These are phyloP conservation scores for Lodderomyces jiufengensis DNA, from an alignment of 1,139 yeast genomes.

Conservation along the genomic window DNA sequence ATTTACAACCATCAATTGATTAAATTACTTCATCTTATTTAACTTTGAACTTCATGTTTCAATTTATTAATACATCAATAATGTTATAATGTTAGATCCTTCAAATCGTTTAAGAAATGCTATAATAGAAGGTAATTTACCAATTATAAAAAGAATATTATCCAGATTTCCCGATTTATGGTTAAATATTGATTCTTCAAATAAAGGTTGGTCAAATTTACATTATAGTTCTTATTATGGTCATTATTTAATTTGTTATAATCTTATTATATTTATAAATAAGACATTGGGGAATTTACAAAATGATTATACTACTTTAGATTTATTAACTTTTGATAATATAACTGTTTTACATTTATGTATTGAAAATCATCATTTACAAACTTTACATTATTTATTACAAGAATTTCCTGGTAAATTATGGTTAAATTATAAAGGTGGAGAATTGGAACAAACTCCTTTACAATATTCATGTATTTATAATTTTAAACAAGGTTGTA, in stretches of 20 bases:
- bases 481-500: constrained; percentile 69
- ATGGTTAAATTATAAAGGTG: constrained; percentile 52
- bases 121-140: constrained; percentile 64
- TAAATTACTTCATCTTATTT: too few relatives aligned
- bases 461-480: constrained; percentile 67
- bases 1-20: too few relatives aligned
- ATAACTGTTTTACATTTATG: constrained; percentile 79
- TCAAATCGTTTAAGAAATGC: constrained; percentile 70
- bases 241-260: constrained; percentile 72
- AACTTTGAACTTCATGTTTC: too few relatives aligned
- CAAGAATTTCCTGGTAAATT: constrained; percentile 73
- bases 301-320: constrained; percentile 22
- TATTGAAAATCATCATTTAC: constrained; percentile 61
- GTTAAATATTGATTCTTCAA: constrained; percentile 62
- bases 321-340: constrained; percentile 56
- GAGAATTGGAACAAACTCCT: constrained; percentile 60
- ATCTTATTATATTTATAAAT: constrained; percentile 38
- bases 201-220: constrained; percentile 83
- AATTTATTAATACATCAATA: too few relatives aligned
- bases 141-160: constrained; percentile 68
- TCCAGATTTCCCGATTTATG: constrained; percentile 73
- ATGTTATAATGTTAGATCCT: constrained; percentile 53
- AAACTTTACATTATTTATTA: constrained; percentile 74
- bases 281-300: constrained; percentile 18
- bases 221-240: constrained; percentile 88